Conservation (phyloP, 176 grass and related monocot species). For the Tillandsia fasciculata region DNA sequence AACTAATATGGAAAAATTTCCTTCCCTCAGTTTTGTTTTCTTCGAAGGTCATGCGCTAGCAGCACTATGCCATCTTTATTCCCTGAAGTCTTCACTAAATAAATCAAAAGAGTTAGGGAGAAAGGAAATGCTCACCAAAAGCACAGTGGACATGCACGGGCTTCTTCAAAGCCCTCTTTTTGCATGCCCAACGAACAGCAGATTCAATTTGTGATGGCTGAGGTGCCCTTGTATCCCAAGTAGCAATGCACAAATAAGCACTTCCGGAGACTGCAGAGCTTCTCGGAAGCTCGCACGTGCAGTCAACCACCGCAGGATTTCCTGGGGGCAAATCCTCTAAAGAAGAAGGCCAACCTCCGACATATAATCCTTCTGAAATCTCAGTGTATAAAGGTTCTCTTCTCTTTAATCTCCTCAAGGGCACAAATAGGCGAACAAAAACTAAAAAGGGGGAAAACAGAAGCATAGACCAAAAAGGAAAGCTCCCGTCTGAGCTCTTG, state of each 20-base stretch:
- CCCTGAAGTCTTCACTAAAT: background rate
- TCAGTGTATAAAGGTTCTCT: constrained; percentile 70
- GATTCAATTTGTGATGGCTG: constrained; percentile 60
- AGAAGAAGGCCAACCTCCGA: constrained; percentile 86
- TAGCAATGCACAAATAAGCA: constrained; percentile 66
- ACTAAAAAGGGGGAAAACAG: constrained; percentile 68
- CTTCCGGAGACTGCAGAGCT: constrained; percentile 36
- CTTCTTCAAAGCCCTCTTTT: constrained; percentile 53
- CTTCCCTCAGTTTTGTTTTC: no score
- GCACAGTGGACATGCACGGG: constrained; percentile 86
- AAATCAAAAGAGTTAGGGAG: background rate
- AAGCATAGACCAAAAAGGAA: constrained; percentile 76
- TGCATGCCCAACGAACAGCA: constrained; percentile 63
- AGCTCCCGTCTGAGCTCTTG: constrained; percentile 56
- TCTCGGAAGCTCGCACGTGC: constrained; percentile 87
- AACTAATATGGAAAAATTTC: no score
- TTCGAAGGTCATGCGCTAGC: no score
- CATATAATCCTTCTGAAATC: constrained; percentile 65
- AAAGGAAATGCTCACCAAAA: constrained; percentile 41
- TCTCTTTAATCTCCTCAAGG: constrained; percentile 54
- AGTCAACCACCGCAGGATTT: constrained; percentile 69
- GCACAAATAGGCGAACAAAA: constrained; percentile 58
- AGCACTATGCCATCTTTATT: background rate
- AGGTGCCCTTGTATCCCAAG: constrained; percentile 84
- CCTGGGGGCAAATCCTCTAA: constrained; percentile 57